Base-by-base conservation (phyloP, 2,329 filamentous ascomycete species). In the Whalleya microplaca region DNA sequence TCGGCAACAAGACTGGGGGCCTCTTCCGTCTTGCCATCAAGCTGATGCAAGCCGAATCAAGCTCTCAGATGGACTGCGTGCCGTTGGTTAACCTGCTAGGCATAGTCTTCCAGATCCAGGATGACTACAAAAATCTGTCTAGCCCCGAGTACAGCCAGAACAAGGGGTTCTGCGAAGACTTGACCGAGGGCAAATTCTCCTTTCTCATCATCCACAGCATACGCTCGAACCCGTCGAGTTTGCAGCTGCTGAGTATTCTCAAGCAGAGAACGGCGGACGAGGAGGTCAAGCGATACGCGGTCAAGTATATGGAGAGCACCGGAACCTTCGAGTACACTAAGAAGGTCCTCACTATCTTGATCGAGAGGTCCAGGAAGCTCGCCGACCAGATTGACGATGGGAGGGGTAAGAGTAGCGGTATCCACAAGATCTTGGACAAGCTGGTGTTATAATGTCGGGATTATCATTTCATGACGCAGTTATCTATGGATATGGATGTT, bases 141-240 rank as follows among this genome's bases (percentile, higher is more conserved):
- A 84, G 81, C 18, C 78, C 77, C n/a, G 81, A 87, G 68, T 97
- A 97, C 79, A 87, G 87, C 40, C 80, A 89, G 62, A 94, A 96
- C 74, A 98, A 98, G 78, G 95, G 94, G 48, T 84, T 96, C 65
- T 96, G 91, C 74, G 94, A 98, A 78, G 95, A 98, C 75, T 77
- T 98, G 66, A 97, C 92, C 1, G 95, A 98, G 77, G 94, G 94
- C 62, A 98, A 98, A 80, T 97, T 97, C 78, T 94, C 89, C 21
- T 97, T 97, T 72, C 92, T 93, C 41, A 88, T 98, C 68, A 96
- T 98, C 68, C 94, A 98, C 77, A 89, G 90, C 72, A 96, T 98
- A 65, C 90, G 91, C 58, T 78, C 88, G 57, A 84, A 92, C 70
- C 90, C 85, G 18, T 76, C 78, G 27, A 90, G 92, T 70, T 80